These are phyloP conservation scores for Craterostigma plantagineum DNA, from an alignment of 257 asterid genomes.

Conservation along the genomic window DNA sequence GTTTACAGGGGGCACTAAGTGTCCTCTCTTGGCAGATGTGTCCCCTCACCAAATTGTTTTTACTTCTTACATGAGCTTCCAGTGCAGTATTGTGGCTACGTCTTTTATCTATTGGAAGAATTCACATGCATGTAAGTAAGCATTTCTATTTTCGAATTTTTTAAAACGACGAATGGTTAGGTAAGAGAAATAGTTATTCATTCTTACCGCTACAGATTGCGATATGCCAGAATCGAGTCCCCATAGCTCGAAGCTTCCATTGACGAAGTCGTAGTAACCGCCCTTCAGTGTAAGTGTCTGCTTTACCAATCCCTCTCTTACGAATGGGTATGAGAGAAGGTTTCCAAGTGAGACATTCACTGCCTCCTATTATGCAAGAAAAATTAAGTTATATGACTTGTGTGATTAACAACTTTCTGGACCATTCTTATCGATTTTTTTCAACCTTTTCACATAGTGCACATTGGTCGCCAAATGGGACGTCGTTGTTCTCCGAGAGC, in stretches of 20 bases:
- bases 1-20: constrained; percentile 13
- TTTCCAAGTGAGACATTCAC: constrained; percentile 90
- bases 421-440: background rate
- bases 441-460: constrained; percentile 52
- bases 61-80: constrained; percentile 43
- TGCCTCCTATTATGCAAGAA: constrained; percentile 42
- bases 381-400: background rate
- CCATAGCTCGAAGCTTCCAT: constrained; percentile 91
- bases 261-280: constrained; percentile 66
- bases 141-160: too few species aligned
- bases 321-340: constrained; percentile 75
- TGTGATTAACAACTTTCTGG: background rate
- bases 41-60: constrained; percentile 9
- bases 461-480: constrained; percentile 35
- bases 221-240: constrained; percentile 63
- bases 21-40: constrained; percentile 16
- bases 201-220: constrained; percentile 70
- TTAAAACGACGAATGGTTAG: too few species aligned
- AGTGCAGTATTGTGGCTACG: constrained; percentile 57
- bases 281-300: constrained; percentile 78
- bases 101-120: constrained; percentile 35
- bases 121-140: background rate
- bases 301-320: constrained; percentile 77
- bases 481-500: constrained; percentile 13
- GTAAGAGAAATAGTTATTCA: too few species aligned